phyloP scores from a whole-genome alignment of 257 asterid species.

The Nyctanthes arbortristis region DNA sequence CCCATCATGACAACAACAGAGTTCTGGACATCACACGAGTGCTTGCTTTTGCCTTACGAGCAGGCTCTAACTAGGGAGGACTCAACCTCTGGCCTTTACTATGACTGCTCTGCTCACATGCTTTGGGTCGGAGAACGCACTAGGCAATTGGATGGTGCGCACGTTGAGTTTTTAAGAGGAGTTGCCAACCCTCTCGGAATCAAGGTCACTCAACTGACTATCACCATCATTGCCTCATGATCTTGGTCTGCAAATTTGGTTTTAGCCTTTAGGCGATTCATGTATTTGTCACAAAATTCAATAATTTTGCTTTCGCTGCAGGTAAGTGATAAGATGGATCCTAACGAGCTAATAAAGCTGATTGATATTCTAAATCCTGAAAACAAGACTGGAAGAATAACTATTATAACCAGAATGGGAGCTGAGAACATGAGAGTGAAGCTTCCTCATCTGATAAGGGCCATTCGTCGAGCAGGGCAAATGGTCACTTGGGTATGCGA shows the following conservation, averaged over 20 bases:
- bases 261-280: background rate
- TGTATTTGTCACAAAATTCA: background rate
- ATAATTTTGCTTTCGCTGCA: constrained; percentile 27
- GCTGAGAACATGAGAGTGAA: constrained; percentile 69
- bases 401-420: constrained; percentile 74
- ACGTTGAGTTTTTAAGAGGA: constrained; percentile 73
- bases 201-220: constrained; percentile 40
- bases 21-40: constrained; percentile 79
- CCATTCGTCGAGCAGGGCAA: constrained; percentile 73
- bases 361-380: constrained; percentile 70
- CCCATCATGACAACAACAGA: constrained; percentile 74
- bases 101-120: constrained; percentile 85
- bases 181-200: constrained; percentile 75
- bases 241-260: background rate
- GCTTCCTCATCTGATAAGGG: constrained; percentile 67
- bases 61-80: constrained; percentile 80
- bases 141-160: constrained; percentile 74
- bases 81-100: constrained; percentile 71
- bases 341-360: constrained; percentile 65
- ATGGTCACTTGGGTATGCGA: constrained; percentile 84
- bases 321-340: constrained; percentile 84
- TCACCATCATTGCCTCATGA: background rate
- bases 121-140: constrained; percentile 87
- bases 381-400: constrained; percentile 69
- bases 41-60: constrained; percentile 68